phyloP scores from a whole-genome alignment of 2,329 filamentous ascomycete species.

The Alternaria brassicae region DNA sequence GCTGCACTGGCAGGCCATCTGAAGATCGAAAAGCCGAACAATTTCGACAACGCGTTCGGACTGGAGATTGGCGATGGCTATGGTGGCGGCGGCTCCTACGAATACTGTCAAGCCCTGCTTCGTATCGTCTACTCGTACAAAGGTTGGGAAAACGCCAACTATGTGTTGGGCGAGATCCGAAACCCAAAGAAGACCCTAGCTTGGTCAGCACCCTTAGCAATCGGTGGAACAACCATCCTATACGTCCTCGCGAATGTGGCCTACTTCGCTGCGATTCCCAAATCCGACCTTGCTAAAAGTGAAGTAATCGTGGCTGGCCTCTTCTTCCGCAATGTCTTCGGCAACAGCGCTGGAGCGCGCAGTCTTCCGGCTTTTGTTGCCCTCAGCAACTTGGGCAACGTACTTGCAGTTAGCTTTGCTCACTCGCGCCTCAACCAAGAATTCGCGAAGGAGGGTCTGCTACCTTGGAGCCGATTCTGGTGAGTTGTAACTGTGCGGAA shows the following conservation, averaged over 20 bases:
- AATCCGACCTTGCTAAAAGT: slow-evolving; percentile 63
- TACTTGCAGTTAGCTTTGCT: slow-evolving; percentile 67
- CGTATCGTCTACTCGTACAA: slow-evolving; percentile 68
- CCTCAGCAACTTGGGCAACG: slow-evolving; percentile 67
- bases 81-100: slow-evolving; percentile 45
- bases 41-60: slow-evolving; percentile 66
- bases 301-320: slow-evolving; percentile 67
- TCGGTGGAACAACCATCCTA: slow-evolving; percentile 65
- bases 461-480: slow-evolving; percentile 57
- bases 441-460: slow-evolving; percentile 71
- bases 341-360: slow-evolving; percentile 58
- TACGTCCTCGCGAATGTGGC: slow-evolving; percentile 71
- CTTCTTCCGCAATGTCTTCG: slow-evolving; percentile 70
- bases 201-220: slow-evolving; percentile 64
- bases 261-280: slow-evolving; percentile 69
- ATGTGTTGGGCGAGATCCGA: slow-evolving; percentile 66
- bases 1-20: slow-evolving; percentile 45
- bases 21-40: slow-evolving; percentile 57
- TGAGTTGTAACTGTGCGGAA: not conserved
- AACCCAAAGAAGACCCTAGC: slow-evolving; percentile 62
- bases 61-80: slow-evolving; percentile 48
- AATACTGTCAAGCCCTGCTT: slow-evolving; percentile 64
- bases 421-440: slow-evolving; percentile 69
- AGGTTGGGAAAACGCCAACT: slow-evolving; percentile 62
- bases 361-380: slow-evolving; percentile 62